These are phyloP conservation scores for Podaxis sp. DNA, from an alignment of 768 basidiomycete genomes.

Conservation along the genomic window DNA sequence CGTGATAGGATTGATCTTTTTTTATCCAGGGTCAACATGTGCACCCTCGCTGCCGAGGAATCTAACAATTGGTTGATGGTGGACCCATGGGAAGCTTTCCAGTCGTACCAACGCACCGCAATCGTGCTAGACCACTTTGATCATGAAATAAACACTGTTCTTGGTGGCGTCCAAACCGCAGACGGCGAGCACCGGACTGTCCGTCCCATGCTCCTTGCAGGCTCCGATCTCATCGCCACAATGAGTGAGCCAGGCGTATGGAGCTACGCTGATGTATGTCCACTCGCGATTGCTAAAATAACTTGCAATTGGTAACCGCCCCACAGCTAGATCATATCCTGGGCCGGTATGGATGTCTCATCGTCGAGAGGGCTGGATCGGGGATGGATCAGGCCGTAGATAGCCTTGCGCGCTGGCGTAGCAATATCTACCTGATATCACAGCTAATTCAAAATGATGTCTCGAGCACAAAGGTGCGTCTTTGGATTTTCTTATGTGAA, in stretches of 20 bases:
- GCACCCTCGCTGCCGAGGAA: conserved; percentile 85
- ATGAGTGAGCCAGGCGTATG: conserved; percentile 99
- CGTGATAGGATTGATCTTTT: conserved; percentile 23
- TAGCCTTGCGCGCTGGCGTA: conserved; percentile 69
- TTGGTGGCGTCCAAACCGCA: conserved; percentile 74
- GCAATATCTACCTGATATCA: conserved; percentile 88
- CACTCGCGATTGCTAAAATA: conserved; percentile 13
- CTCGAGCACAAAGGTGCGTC: conserved; percentile 82
- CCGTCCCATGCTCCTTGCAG: conserved; percentile 92
- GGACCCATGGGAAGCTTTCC: conserved; percentile 96
- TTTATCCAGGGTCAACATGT: conserved; percentile 74
- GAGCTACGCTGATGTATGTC: conserved; percentile 88
- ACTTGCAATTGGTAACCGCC: conserved; percentile 4
- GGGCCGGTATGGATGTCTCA: conserved; percentile 91
- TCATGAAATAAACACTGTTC: conserved; percentile 83
- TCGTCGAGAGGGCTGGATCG: conserved; percentile 93
- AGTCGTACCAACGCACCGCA: conserved; percentile 93
- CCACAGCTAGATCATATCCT: conserved; percentile 91
- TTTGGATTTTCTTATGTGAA: neutral
- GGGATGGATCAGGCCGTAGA: conserved; percentile 85
- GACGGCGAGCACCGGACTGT: conserved; percentile 76
- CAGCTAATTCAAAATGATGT: conserved; percentile 98
- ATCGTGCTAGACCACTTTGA: conserved; percentile 98
- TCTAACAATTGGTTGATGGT: conserved; percentile 96
- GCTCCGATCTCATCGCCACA: conserved; percentile 96